These are phyloP conservation scores for Aspergillus piperis DNA, from an alignment of 2,329 filamentous ascomycete species.

Conservation along the genomic window DNA sequence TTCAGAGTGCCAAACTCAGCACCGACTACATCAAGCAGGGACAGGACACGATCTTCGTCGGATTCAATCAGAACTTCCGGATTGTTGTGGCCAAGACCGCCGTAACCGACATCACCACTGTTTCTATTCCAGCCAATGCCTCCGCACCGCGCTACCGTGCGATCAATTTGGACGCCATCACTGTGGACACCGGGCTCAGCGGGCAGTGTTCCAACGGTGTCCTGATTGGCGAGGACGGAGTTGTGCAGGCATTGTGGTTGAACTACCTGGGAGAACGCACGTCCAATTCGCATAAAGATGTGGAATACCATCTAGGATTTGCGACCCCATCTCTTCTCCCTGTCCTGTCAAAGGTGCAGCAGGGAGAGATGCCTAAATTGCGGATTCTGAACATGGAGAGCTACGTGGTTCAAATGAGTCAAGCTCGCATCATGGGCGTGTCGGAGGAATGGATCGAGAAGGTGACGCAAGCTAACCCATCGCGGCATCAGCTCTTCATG, in stretches of 20 bases:
- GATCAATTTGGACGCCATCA: conserved; percentile 95
- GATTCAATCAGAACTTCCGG: conserved; percentile 94
- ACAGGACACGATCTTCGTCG: conserved; percentile 91
- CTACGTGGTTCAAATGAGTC: conserved; percentile 92
- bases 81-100: conserved; percentile 92
- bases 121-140: conserved; percentile 91
- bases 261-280: conserved; percentile 93
- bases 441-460: conserved; percentile 93
- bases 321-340: conserved; percentile 85
- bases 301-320: conserved; percentile 94
- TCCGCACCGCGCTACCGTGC: conserved; percentile 90
- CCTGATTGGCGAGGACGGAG: conserved; percentile 82
- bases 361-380: conserved; percentile 74
- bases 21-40: conserved; percentile 84
- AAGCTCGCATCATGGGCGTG: conserved; percentile 95
- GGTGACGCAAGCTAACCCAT: conserved; percentile 83
- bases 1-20: conserved; percentile 83
- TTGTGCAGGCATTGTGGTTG: conserved; percentile 92
- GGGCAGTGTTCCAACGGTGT: conserved; percentile 94
- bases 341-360: conserved; percentile 82
- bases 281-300: conserved; percentile 76
- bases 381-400: conserved; percentile 94
- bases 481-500: conserved; percentile 97
- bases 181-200: conserved; percentile 88
- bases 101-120: conserved; percentile 95